Conservation (phyloP, 2,329 filamentous ascomycete species). For the Byssothecium circinans region DNA sequence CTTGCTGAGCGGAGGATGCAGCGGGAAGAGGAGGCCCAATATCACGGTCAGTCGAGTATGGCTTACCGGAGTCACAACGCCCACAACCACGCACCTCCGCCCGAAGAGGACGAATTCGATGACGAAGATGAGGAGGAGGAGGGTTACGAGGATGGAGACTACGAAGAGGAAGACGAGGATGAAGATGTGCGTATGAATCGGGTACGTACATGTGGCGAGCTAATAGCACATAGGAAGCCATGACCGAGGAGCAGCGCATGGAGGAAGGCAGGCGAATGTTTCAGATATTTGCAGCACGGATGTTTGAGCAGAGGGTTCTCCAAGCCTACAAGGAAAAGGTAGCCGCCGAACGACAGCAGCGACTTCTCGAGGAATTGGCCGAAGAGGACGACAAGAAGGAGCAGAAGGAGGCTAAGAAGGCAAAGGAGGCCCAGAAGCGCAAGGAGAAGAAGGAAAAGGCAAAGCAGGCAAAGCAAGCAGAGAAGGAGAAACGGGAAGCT, state of each 20-base stretch:
- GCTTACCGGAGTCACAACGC: slow-evolving; percentile 45
- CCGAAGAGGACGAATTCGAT: slow-evolving; percentile 79
- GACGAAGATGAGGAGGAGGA: slow-evolving; percentile 65
- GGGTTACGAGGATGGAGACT: slow-evolving; percentile 64
- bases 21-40: slow-evolving; percentile 81
- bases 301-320: slow-evolving; percentile 97
- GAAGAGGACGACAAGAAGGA: slow-evolving; percentile 77
- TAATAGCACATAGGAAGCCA: slow-evolving; percentile 69
- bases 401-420: slow-evolving; percentile 87
- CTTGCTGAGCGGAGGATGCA: slow-evolving; percentile 96
- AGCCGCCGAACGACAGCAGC: slow-evolving; percentile 85
- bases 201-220: slow-evolving; percentile 15
- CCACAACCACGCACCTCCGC: slow-evolving; percentile 68
- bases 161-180: slow-evolving; percentile 39
- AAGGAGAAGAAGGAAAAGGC: slow-evolving; percentile 92
- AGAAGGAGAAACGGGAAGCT: slow-evolving; percentile 83
- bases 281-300: slow-evolving; percentile 96
- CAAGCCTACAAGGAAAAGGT: slow-evolving; percentile 98
- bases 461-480: slow-evolving; percentile 86
- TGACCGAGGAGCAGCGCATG: slow-evolving; percentile 99
- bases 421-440: slow-evolving; percentile 89
- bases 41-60: slow-evolving; percentile 56
- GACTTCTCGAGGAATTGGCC: slow-evolving; percentile 86
- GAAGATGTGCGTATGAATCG: slow-evolving; percentile 35
- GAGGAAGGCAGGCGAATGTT: slow-evolving; percentile 98